Conservation (phyloP, 768 basidiomycete species). For the Fomitopsis pulvina region DNA sequence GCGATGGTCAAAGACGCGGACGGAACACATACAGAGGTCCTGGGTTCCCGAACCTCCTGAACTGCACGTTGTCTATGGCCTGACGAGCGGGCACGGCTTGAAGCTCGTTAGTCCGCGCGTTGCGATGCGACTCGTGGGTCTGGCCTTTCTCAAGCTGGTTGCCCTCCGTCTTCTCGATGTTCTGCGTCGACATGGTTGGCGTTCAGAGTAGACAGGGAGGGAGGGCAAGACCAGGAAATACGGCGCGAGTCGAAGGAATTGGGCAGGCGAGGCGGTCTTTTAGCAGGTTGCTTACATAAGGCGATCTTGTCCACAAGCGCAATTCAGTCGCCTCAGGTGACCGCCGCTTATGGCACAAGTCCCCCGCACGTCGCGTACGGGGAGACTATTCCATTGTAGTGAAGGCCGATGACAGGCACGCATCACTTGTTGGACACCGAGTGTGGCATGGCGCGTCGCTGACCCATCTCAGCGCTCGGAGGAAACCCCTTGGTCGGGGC, state of each 20-base stretch:
- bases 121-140: slow-evolving; percentile 9
- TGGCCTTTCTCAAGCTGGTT: slow-evolving; percentile 13
- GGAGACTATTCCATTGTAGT: not conserved
- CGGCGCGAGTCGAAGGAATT: not conserved
- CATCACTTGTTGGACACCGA: not conserved
- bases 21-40: slow-evolving; percentile 40
- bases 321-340: not conserved
- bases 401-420: not conserved
- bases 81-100: not conserved
- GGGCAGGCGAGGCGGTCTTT: not conserved
- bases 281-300: slow-evolving; percentile 3
- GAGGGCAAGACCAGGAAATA: not conserved
- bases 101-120: slow-evolving; percentile 5
- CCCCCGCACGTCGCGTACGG: not conserved
- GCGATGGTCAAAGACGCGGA: not conserved
- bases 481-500: not conserved
- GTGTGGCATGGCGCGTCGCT: not conserved
- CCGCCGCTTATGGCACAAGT: not conserved
- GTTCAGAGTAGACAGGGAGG: slow-evolving; percentile 2
- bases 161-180: slow-evolving; percentile 22
- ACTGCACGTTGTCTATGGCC: not conserved
- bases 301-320: not conserved
- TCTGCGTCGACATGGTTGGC: slow-evolving; percentile 14
- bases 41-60: slow-evolving; percentile 47
- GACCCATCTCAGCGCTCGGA: not conserved